Percentiles rank a stretch among this genome's conserved stretches.
These are phyloP conservation scores for Teunomyces cretensis DNA, from an alignment of 805 yeast genomes.

Conservation along the genomic window DNA sequence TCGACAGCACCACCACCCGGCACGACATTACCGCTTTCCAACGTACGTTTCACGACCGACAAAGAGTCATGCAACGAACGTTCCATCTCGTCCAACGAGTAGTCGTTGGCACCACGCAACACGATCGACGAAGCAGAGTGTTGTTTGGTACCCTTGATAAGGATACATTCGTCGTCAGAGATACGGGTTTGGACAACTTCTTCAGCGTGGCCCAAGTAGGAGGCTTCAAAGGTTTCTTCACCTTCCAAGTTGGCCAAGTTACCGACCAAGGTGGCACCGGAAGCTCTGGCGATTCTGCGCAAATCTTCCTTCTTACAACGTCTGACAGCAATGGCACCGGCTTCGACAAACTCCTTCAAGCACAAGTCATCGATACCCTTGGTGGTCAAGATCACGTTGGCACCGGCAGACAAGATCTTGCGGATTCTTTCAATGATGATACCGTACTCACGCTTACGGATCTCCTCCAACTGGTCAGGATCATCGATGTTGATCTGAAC, in stretches of 20 bases:
- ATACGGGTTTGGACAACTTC: constrained; percentile 87
- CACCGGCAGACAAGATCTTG: constrained; percentile 83
- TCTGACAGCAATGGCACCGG: constrained; percentile 92
- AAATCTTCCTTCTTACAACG: constrained; percentile 96
- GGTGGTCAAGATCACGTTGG: constrained; percentile 88
- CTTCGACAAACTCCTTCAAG: constrained; percentile 86
- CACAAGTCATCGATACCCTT: constrained; percentile 95
- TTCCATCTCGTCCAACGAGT: constrained; percentile 96
- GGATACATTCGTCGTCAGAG: constrained; percentile 95
- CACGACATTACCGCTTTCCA: constrained; percentile 90
- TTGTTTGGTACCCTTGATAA: constrained; percentile 84
- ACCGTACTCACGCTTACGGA: constrained; percentile 84
- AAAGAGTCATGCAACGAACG: constrained; percentile 93
- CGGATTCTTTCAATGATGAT: constrained; percentile 79
- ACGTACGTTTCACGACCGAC: constrained; percentile 91
- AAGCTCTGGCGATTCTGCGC: constrained; percentile 94
- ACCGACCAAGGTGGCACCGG: constrained; percentile 89
- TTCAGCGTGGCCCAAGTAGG: constrained; percentile 85
- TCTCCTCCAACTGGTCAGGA: constrained; percentile 94
- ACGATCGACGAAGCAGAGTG: constrained; percentile 91
- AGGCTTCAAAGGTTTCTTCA: constrained; percentile 85
- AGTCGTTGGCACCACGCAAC: constrained; percentile 94
- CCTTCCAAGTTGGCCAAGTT: constrained; percentile 94
- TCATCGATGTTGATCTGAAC: constrained; percentile 95
- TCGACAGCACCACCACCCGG: constrained; percentile 99